Evolutionary conservation across 2,329 filamentous ascomycete species (phyloP).

Genomic region (Ceratocystiopsis brevicomis): DNA sequence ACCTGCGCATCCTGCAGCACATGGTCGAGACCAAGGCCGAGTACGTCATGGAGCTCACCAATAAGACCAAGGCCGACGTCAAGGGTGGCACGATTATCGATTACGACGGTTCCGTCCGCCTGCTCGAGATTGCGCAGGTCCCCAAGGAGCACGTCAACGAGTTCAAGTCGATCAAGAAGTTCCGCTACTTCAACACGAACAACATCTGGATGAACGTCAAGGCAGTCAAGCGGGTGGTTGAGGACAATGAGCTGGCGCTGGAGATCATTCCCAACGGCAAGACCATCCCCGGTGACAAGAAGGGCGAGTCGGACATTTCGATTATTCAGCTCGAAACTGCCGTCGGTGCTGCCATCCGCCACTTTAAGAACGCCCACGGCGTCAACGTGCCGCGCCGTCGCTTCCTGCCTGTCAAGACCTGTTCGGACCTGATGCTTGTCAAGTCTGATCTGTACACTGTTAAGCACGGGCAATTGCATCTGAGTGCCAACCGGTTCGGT

Average conservation of each 20-base stretch:
- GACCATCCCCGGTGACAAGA: slow-evolving; percentile 96
- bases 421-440: slow-evolving; percentile 97
- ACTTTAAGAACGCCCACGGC: slow-evolving; percentile 96
- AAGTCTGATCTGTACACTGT: slow-evolving; percentile 98
- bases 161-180: slow-evolving; percentile 99
- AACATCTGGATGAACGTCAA: slow-evolving; percentile 99
- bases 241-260: slow-evolving; percentile 96
- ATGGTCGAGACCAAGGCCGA: slow-evolving; percentile 95
- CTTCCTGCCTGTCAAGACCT: slow-evolving; percentile 99
- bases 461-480: slow-evolving; percentile 94
- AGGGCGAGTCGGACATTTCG: slow-evolving; percentile 94
- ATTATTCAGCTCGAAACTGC: slow-evolving; percentile 98
- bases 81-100: slow-evolving; percentile 99
- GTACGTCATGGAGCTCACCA: slow-evolving; percentile 99
- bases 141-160: slow-evolving; percentile 99
- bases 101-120: slow-evolving; percentile 89
- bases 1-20: slow-evolving; percentile 95
- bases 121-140: slow-evolving; percentile 96
- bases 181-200: slow-evolving; percentile 99
- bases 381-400: slow-evolving; percentile 95
- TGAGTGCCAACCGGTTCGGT: slow-evolving; percentile 91
- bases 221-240: slow-evolving; percentile 95
- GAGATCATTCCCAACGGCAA: slow-evolving; percentile 99
- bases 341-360: slow-evolving; percentile 92
- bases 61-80: slow-evolving; percentile 99